Evolutionary conservation across 805 yeast species (phyloP).

Genomic region (Ogataea philodendri): DNA sequence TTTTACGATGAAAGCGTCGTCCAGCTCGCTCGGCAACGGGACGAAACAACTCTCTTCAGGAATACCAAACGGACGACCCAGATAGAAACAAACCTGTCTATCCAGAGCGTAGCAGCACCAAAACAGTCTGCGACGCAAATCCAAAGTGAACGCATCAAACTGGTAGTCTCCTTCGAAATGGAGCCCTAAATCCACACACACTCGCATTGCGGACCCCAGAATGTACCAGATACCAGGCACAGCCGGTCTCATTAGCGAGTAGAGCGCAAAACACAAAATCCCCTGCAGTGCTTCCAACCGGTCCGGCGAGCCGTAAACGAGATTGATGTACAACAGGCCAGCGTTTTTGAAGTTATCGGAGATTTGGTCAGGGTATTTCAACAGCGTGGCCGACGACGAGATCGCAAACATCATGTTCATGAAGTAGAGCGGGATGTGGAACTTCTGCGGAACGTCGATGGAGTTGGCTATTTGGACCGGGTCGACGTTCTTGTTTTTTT

Average conservation of each 20-base stretch:
- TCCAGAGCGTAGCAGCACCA: constrained; percentile 91
- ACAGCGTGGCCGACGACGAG: constrained; percentile 69
- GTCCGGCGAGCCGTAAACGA: constrained; percentile 55
- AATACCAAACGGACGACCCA: constrained; percentile 85
- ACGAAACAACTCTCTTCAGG: constrained; percentile 78
- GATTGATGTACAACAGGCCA: constrained; percentile 57
- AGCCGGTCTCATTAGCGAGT: constrained; percentile 84
- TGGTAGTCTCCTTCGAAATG: constrained; percentile 59
- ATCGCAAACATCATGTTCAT: constrained; percentile 77
- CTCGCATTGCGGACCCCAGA: constrained; percentile 72
- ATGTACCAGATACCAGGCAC: constrained; percentile 93
- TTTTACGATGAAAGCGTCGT: constrained; percentile 59
- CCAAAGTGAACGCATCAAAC: constrained; percentile 56
- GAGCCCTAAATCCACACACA: constrained; percentile 80
- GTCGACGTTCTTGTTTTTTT: constrained; percentile 27
- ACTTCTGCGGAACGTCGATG: constrained; percentile 45
- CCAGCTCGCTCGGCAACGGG: constrained; percentile 68
- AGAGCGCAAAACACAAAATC: constrained; percentile 61
- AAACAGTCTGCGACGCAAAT: constrained; percentile 70
- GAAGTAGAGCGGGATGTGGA: constrained; percentile 61
- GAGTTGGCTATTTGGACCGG: constrained; percentile 36
- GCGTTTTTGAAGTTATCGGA: constrained; percentile 70
- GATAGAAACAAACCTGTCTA: constrained; percentile 79
- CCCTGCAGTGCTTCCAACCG: constrained; percentile 74
- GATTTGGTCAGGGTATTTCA: constrained; percentile 61